phyloP scores from a whole-genome alignment of 495 filamentous ascomycete genomes.

The Penicillium atrosanguineum region DNA sequence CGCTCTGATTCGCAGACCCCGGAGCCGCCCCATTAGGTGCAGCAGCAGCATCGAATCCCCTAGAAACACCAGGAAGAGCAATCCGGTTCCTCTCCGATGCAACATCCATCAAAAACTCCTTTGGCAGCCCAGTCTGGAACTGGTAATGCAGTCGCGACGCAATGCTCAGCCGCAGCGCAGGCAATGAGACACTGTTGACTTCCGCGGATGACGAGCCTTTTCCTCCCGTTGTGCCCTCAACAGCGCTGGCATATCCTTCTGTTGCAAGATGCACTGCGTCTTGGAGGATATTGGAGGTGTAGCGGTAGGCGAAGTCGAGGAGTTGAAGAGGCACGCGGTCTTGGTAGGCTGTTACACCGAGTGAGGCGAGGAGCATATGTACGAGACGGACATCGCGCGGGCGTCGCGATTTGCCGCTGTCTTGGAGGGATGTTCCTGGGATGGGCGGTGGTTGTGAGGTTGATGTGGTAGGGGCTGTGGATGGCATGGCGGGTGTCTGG shows the following conservation, averaged over 20 bases:
- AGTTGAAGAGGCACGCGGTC: constrained; percentile 91
- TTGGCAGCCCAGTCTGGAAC: constrained; percentile 65
- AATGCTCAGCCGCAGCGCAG: constrained; percentile 62
- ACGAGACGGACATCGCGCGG: constrained; percentile 89
- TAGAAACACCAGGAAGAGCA: constrained; percentile 70
- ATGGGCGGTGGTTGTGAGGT: constrained; percentile 36
- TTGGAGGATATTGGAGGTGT: constrained; percentile 52
- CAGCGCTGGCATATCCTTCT: constrained; percentile 48
- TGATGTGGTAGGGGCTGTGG: constrained; percentile 26
- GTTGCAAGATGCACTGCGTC: constrained; percentile 52
- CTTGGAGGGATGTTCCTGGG: constrained; percentile 56
- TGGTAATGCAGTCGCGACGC: constrained; percentile 62
- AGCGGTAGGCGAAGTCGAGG: constrained; percentile 95
- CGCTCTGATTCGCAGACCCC: constrained; percentile 27
- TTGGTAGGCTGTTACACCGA: constrained; percentile 88
- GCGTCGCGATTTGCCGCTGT: constrained; percentile 63
- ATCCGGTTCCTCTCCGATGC: constrained; percentile 80
- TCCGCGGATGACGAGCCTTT: constrained; percentile 29
- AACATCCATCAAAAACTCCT: constrained; percentile 83
- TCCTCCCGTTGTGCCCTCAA: constrained; percentile 15
- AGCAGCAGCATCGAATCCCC: constrained; percentile 54
- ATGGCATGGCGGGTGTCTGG: constrained; percentile 13
- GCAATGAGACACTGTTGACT: constrained; percentile 49
- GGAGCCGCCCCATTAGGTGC: constrained; percentile 7
- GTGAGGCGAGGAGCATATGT: constrained; percentile 82